phyloP scores from a whole-genome alignment of 495 filamentous ascomycete species.

The Daldinia decipiens region DNA sequence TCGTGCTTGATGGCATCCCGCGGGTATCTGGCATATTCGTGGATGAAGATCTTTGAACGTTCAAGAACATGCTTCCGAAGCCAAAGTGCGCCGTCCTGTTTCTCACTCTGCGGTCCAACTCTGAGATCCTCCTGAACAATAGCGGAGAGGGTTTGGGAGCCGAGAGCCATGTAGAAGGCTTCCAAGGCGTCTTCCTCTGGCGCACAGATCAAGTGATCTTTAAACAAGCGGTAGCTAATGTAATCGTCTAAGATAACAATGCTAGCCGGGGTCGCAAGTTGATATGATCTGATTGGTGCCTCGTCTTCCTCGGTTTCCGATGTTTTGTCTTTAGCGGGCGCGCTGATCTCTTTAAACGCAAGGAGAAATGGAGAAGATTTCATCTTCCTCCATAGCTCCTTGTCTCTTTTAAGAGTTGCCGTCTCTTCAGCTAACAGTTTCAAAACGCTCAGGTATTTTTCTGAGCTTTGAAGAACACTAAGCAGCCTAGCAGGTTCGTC shows the following conservation, averaged over 20 bases:
- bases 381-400: constrained; percentile 78
- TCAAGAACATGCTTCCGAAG: constrained; percentile 84
- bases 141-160: constrained; percentile 65
- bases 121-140: constrained; percentile 69
- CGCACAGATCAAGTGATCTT: constrained; percentile 78
- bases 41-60: constrained; percentile 84
- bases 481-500: constrained; percentile 82
- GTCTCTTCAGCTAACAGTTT: constrained; percentile 78
- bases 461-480: constrained; percentile 77
- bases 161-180: constrained; percentile 77
- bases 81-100: constrained; percentile 62
- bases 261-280: constrained; percentile 72
- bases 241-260: constrained; percentile 89
- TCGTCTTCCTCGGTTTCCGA: constrained; percentile 73
- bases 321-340: constrained; percentile 59
- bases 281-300: constrained; percentile 77
- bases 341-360: constrained; percentile 77
- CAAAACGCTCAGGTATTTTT: constrained; percentile 86
- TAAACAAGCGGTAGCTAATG: constrained; percentile 84
- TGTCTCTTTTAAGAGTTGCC: constrained; percentile 76
- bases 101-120: constrained; percentile 59
- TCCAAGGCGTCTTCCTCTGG: constrained; percentile 90
- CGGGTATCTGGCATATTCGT: constrained; percentile 68
- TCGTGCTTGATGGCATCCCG: constrained; percentile 83
- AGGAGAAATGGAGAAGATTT: constrained; percentile 78